A percentile compares a stretch with the other conserved stretches of the same genome.
phyloP scores from a whole-genome alignment of 2,329 filamentous ascomycete genomes.

The Epichloe uncinata region DNA sequence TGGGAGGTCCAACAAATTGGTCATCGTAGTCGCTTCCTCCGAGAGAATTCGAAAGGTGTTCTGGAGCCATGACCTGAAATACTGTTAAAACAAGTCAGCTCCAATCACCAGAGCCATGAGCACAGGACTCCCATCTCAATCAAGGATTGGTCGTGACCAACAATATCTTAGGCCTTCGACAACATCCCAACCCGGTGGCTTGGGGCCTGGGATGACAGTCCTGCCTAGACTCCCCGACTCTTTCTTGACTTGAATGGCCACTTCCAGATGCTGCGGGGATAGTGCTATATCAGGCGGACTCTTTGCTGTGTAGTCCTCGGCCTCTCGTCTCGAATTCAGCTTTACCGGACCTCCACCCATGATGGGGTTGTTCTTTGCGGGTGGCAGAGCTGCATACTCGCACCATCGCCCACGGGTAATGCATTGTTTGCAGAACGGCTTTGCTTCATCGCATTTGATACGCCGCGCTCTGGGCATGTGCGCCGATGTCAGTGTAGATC shows the following conservation, averaged over 20 bases:
- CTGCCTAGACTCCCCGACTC: background rate
- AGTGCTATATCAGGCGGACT: background rate
- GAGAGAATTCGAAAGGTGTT: constrained; percentile 2
- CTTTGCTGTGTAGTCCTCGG: background rate
- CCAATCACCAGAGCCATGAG: background rate
- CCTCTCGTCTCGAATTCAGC: background rate
- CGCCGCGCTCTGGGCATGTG: background rate
- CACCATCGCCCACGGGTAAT: constrained; percentile 3
- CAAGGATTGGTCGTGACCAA: background rate
- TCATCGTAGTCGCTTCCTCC: constrained; percentile 2
- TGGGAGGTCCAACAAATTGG: constrained; percentile 1
- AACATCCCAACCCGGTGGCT: constrained; percentile 3
- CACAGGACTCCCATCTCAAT: too few relatives aligned
- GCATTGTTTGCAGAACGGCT: constrained; percentile 4
- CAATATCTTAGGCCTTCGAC: constrained; percentile 2
- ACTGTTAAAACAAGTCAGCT: background rate
- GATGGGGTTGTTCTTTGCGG: background rate
- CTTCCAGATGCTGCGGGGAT: background rate
- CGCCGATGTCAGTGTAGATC: background rate
- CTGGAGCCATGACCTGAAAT: constrained; percentile 3
- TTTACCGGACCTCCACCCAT: background rate
- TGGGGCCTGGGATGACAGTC: background rate
- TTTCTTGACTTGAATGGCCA: background rate
- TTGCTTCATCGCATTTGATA: constrained; percentile 3
- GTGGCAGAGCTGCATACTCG: background rate